These are phyloP conservation scores for Lasiosphaeria ovina DNA, from an alignment of 495 filamentous ascomycete species.

Conservation along the genomic window DNA sequence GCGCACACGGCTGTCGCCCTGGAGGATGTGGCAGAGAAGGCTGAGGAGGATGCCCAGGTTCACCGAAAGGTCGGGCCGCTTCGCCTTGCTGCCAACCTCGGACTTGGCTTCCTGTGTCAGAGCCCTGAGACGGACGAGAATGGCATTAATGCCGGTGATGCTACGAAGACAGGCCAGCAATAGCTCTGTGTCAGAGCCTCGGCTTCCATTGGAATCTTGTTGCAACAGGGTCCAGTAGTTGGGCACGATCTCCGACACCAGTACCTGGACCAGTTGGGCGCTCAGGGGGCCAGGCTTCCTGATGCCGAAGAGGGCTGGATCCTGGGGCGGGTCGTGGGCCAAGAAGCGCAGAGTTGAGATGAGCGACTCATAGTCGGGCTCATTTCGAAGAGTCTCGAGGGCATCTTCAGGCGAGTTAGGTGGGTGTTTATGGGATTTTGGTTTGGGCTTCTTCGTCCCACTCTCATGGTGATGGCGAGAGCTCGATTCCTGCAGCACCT, in stretches of 20 bases:
- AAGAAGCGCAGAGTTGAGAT: constrained; percentile 54
- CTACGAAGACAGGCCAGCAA: constrained; percentile 70
- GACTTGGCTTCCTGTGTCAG: constrained; percentile 44
- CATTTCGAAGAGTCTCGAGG: constrained; percentile 59
- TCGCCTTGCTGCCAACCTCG: constrained; percentile 29
- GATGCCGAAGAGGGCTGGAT: constrained; percentile 53
- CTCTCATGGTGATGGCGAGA: constrained; percentile 17
- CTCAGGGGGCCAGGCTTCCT: constrained; percentile 59
- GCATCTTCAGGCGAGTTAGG: constrained; percentile 53
- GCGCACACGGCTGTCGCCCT: constrained; percentile 50
- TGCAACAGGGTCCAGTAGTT: constrained; percentile 71
- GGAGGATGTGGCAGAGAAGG: constrained; percentile 53
- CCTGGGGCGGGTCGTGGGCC: constrained; percentile 28
- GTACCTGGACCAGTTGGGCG: constrained; percentile 65
- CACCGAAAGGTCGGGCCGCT: constrained; percentile 35
- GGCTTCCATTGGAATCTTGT: constrained; percentile 35
- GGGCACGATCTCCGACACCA: constrained; percentile 69
- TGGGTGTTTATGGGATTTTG: constrained; percentile 19
- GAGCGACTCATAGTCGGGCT: constrained; percentile 62
- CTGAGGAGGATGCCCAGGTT: constrained; percentile 44
- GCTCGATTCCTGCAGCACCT: constrained; percentile 20
- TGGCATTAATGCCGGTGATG: constrained; percentile 67
- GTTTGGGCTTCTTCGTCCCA: constrained; percentile 19
- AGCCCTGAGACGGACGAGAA: constrained; percentile 60
- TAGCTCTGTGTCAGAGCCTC: constrained; percentile 32